Conservation (phyloP, 164 flowering plant species). For the Chloranthus sessilifolius region DNA sequence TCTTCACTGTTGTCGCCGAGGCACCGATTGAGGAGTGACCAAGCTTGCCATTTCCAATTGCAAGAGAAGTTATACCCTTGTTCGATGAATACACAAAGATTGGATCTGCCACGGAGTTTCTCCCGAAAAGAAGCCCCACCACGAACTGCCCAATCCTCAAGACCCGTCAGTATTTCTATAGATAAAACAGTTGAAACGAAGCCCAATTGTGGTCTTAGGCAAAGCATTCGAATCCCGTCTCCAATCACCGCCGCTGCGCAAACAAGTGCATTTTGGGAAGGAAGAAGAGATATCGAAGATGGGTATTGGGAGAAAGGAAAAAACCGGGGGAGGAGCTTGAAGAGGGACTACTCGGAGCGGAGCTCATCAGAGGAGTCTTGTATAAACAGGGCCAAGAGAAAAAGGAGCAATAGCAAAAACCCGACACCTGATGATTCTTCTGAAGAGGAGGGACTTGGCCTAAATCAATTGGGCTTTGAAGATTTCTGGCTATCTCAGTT, state of each 20-base stretch:
- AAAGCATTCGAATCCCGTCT: constrained; percentile 51
- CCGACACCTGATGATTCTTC: constrained; percentile 21
- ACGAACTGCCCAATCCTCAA: constrained; percentile 49
- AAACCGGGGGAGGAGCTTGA: constrained; percentile 55
- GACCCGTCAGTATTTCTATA: constrained; percentile 58
- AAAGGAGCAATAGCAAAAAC: constrained; percentile 29
- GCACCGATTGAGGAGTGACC: constrained; percentile 86
- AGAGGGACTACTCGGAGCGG: constrained; percentile 65
- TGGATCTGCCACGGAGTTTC: constrained; percentile 78
- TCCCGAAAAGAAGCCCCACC: constrained; percentile 50
- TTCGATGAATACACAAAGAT: constrained; percentile 88
- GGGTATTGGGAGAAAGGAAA: constrained; percentile 64
- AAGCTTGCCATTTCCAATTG: constrained; percentile 67
- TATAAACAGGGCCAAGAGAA: constrained; percentile 55
- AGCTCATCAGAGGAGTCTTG: constrained; percentile 41
- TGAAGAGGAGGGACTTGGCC: constrained; percentile 30
- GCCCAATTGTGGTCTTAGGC: constrained; percentile 54
- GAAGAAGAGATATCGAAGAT: constrained; percentile 37
- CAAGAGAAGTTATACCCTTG: constrained; percentile 21
- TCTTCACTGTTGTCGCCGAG: constrained; percentile 87
- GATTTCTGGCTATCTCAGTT: constrained; percentile 57
- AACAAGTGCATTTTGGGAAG: constrained; percentile 22
- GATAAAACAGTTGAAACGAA: constrained; percentile 49
- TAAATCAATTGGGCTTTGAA: constrained; percentile 43
- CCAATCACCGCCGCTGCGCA: constrained; percentile 31